phyloP scores from a whole-genome alignment of 2,329 filamentous ascomycete species.

The Lachnellula subtilissima region DNA sequence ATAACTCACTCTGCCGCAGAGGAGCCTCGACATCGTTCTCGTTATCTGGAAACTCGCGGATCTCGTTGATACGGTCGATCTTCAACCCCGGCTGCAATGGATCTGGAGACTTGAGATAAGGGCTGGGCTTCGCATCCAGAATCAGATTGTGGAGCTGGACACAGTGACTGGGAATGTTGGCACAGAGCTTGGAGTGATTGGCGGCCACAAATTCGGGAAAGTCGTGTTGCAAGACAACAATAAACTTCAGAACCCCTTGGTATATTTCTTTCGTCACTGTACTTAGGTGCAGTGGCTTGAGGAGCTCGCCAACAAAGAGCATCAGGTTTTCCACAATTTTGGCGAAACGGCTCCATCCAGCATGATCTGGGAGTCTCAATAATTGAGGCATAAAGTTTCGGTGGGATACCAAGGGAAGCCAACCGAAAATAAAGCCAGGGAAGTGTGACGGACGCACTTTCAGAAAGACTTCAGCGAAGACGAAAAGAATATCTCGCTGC shows the following conservation, averaged over 20 bases:
- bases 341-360: slow-evolving; percentile 72
- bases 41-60: slow-evolving; percentile 61
- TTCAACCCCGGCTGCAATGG: slow-evolving; percentile 70
- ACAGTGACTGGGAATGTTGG: slow-evolving; percentile 76
- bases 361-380: slow-evolving; percentile 60
- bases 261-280: slow-evolving; percentile 77
- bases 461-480: slow-evolving; percentile 65
- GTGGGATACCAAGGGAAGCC: slow-evolving; percentile 79
- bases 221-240: slow-evolving; percentile 86
- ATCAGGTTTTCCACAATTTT: slow-evolving; percentile 70
- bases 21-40: slow-evolving; percentile 52
- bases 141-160: slow-evolving; percentile 86
- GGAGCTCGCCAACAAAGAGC: slow-evolving; percentile 69
- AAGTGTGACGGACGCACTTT: slow-evolving; percentile 72
- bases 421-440: slow-evolving; percentile 79
- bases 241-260: slow-evolving; percentile 73
- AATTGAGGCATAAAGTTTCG: slow-evolving; percentile 77
- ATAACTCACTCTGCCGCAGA: slow-evolving; percentile 51
- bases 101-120: slow-evolving; percentile 65
- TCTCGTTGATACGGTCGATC: slow-evolving; percentile 71
- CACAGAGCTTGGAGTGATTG: slow-evolving; percentile 77
- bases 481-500: slow-evolving; percentile 64
- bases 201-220: slow-evolving; percentile 90
- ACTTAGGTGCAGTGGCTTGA: slow-evolving; percentile 68
- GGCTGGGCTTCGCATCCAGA: slow-evolving; percentile 69